phyloP scores from a whole-genome alignment of 2,329 filamentous ascomycete genomes.

The Microsporum audouinii region DNA sequence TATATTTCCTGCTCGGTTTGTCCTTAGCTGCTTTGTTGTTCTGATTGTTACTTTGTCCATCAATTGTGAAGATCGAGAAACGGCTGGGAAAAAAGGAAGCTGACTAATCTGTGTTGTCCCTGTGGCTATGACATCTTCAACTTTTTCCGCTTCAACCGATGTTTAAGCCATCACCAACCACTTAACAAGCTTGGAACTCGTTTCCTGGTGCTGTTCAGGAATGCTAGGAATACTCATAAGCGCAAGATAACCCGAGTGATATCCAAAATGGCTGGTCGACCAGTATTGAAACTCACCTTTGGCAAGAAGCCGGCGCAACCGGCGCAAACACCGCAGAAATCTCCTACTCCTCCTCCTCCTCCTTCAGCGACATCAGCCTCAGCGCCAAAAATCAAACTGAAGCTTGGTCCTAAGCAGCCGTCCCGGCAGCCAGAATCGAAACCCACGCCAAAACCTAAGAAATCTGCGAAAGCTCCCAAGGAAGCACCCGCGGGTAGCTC shows the following conservation, averaged over 20 bases:
- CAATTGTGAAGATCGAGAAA: not conserved
- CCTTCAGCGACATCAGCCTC: slow-evolving; percentile 17
- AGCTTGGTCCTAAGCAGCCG: slow-evolving; percentile 27
- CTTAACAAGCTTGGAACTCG: not conserved
- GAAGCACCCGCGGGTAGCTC: not conserved
- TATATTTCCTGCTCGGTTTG: not conserved
- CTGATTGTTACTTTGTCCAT: no score
- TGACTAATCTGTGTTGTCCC: not conserved
- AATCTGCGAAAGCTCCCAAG: slow-evolving; percentile 17
- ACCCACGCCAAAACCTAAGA: slow-evolving; percentile 13
- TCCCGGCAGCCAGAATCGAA: slow-evolving; percentile 10
- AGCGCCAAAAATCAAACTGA: slow-evolving; percentile 33
- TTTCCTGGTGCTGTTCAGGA: not conserved
- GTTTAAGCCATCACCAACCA: not conserved
- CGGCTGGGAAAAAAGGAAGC: not conserved
- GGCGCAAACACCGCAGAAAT: slow-evolving; percentile 7
- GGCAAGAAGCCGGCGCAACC: slow-evolving; percentile 26
- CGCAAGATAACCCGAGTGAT: not conserved
- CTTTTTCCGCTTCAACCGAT: not conserved
- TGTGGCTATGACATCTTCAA: not conserved
- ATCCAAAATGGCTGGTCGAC: slow-evolving; percentile 27
- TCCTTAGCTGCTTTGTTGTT: not conserved
- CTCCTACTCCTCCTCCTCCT: slow-evolving; percentile 16
- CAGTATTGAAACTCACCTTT: slow-evolving; percentile 33
- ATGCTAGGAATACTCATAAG: not conserved